Evolutionary conservation across 306 rosid species (phyloP), one percentile per base, ranked within the genome.

Genomic region (Quillaja saponaria): DNA sequence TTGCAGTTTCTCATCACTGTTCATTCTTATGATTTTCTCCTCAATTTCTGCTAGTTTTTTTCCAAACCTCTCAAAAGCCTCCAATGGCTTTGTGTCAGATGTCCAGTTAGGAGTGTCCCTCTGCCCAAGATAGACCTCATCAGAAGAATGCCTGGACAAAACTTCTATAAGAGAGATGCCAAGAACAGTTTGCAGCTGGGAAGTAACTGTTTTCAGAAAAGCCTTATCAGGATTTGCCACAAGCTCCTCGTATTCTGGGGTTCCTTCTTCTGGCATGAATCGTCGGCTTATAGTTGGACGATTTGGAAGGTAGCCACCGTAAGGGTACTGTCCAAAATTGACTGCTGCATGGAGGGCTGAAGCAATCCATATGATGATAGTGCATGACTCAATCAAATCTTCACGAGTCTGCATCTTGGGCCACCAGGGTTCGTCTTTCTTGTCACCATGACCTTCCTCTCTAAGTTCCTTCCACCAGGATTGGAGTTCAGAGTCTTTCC

Each of bases 51-150:
- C 73, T 42, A 87, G 53, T 39, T 64, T 78, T 52, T 57, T 50
- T 31, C 88, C 87, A 39, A 89, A 84, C 38, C 18, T 73, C 8
- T 74, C 66, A 51, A 87, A 91, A 1, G 84, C 78, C 35, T 87
- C 66, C 72, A 85, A 38, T 4, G 87, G 71, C 18, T 51, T 16
- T 1, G 31, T 19, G 37, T 90, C 90, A 13, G 42, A 14, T 10
- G 97, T 85, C 97, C 97, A 90, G 5, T 83, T 18, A n/a, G 79
- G 79, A 37, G 74, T 59, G 11, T 71, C 79, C 34, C 84, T 78
- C 28, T 82, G 79, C 53, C 87, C 87, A 15, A 82, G 87, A 44
- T 82, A 71, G 10, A 82, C 77, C 69, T 82, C 87, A 56, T 82
- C 81, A n/a, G 81, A 66, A 21, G 87, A 59, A 65, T 82, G 84